phyloP scores from a whole-genome alignment of 805 yeast species.

The Saccharomycopsis javanensis region DNA sequence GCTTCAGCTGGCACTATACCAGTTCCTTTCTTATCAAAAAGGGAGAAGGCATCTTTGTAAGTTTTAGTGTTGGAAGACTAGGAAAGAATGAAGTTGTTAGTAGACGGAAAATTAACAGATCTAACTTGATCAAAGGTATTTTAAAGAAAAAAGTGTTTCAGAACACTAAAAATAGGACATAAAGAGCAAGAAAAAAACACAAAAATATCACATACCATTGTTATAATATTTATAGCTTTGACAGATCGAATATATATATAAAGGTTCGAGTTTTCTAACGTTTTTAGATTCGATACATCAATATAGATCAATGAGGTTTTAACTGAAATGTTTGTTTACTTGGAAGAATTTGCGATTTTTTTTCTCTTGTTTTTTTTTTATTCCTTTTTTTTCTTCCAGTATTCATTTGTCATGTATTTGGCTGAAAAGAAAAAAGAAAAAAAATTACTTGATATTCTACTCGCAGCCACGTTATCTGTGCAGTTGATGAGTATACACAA shows the following conservation, averaged over 20 bases:
- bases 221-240: background rate
- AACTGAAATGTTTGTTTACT: background rate
- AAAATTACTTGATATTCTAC: background rate
- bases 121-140: too few species aligned
- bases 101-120: background rate
- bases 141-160: too few species aligned
- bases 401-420: background rate
- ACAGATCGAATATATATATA: background rate
- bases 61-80: slow-evolving; percentile 29
- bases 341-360: too few species aligned
- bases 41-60: slow-evolving; percentile 88
- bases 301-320: background rate
- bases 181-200: background rate
- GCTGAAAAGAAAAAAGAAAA: background rate
- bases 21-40: slow-evolving; percentile 92
- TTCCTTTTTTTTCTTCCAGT: background rate
- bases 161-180: background rate
- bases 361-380: background rate
- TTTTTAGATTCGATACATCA: too few species aligned
- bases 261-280: background rate
- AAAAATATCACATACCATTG: background rate
- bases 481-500: background rate
- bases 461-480: background rate
- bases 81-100: background rate
- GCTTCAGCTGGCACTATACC: slow-evolving; percentile 79